phyloP scores from a whole-genome alignment of 2,329 filamentous ascomycete genomes.

The Neocatenulostroma microsporum region DNA sequence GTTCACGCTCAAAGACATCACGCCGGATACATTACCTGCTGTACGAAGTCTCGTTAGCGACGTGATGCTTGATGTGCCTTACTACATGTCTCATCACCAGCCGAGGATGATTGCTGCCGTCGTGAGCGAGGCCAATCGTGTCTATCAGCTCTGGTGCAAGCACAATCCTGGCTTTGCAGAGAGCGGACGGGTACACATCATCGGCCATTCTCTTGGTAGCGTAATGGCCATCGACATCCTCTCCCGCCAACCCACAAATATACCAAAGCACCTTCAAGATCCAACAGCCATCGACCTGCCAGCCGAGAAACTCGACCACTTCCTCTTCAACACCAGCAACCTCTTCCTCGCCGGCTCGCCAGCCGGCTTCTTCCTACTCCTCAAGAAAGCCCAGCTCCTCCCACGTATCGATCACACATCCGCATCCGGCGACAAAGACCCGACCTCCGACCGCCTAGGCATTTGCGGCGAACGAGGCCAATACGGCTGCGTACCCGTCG shows the following conservation, averaged over 20 bases:
- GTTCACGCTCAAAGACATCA: constrained; percentile 77
- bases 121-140: constrained; percentile 81
- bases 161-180: constrained; percentile 81
- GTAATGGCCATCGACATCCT: constrained; percentile 91
- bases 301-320: constrained; percentile 41
- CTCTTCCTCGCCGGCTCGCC: constrained; percentile 87
- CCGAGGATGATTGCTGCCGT: constrained; percentile 88
- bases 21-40: constrained; percentile 79
- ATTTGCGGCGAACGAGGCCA: constrained; percentile 71
- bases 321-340: constrained; percentile 88
- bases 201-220: constrained; percentile 88
- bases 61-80: constrained; percentile 97
- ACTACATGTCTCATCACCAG: constrained; percentile 95
- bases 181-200: constrained; percentile 77
- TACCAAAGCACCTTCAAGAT: constrained; percentile 42
- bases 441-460: constrained; percentile 39
- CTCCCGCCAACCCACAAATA: constrained; percentile 72
- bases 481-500: constrained; percentile 86
- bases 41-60: constrained; percentile 90
- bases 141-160: constrained; percentile 90
- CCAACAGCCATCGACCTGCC: constrained; percentile 22
- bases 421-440: constrained; percentile 60
- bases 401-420: constrained; percentile 72
- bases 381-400: constrained; percentile 64
- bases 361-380: constrained; percentile 81